Percentiles rank a stretch among this genome's conserved stretches.
These are phyloP conservation scores for Amanita phalloides DNA, from an alignment of 768 basidiomycete genomes.

Conservation along the genomic window DNA sequence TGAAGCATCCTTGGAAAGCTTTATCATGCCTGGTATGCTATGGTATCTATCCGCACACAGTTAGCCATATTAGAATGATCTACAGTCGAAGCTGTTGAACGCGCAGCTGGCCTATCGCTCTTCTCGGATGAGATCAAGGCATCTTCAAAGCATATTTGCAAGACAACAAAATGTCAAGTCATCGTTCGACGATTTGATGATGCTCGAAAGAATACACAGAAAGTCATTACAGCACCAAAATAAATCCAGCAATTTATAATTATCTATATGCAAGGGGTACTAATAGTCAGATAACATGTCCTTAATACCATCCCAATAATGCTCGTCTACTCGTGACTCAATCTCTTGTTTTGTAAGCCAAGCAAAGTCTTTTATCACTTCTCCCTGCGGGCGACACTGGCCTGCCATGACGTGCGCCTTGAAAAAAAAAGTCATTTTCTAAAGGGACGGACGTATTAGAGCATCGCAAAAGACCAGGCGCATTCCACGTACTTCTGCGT, in stretches of 20 bases:
- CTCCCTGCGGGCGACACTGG: conserved; percentile 53
- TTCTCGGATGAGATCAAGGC: conserved; percentile 75
- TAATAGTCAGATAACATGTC: conserved; percentile 71
- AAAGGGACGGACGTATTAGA: not conserved
- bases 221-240: conserved; percentile 42
- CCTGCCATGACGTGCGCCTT: conserved; percentile 92
- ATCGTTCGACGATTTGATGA: conserved; percentile 89
- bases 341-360: conserved; percentile 96
- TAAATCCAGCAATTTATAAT: conserved; percentile 12
- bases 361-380: conserved; percentile 63
- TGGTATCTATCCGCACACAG: not conserved
- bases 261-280: not conserved
- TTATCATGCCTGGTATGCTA: conserved; percentile 64
- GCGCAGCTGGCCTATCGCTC: conserved; percentile 78
- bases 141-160: conserved; percentile 78
- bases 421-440: conserved; percentile 83
- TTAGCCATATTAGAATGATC: not conserved
- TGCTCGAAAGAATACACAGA: conserved; percentile 56
- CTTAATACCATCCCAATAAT: conserved; percentile 71
- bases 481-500: conserved; percentile 24
- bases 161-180: conserved; percentile 80
- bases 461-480: not conserved
- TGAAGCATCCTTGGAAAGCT: conserved; percentile 65
- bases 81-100: conserved; percentile 86
- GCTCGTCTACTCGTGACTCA: conserved; percentile 46